These are phyloP conservation scores for Zygosaccharomyces gambellarensis DNA, from an alignment of 805 yeast species.

Conservation along the genomic window DNA sequence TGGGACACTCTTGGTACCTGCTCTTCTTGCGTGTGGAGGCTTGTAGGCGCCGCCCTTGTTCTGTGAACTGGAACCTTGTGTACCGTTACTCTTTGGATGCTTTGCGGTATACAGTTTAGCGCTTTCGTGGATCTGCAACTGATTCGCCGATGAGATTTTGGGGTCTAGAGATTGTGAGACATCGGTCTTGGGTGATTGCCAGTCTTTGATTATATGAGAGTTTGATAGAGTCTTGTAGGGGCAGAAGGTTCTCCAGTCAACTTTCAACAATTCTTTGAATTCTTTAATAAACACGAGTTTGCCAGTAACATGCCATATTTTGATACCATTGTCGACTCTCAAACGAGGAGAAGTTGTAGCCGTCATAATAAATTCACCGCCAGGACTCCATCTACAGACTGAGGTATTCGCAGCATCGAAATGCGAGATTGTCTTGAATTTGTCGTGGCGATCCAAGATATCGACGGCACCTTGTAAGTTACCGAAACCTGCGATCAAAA, in stretches of 20 bases:
- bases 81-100: slow-evolving; percentile 34
- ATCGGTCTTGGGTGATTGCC: slow-evolving; percentile 11
- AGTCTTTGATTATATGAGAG: slow-evolving; percentile 33
- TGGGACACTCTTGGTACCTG: slow-evolving; percentile 22
- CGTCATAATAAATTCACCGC: slow-evolving; percentile 86
- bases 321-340: slow-evolving; percentile 92
- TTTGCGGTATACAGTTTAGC: slow-evolving; percentile 51
- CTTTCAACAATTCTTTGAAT: slow-evolving; percentile 72
- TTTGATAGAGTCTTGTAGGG: slow-evolving; percentile 27
- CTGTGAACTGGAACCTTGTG: slow-evolving; percentile 23
- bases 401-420: slow-evolving; percentile 92
- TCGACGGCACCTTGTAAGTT: slow-evolving; percentile 96
- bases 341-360: slow-evolving; percentile 97
- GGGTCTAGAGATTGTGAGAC: slow-evolving; percentile 49
- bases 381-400: slow-evolving; percentile 98
- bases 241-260: slow-evolving; percentile 70
- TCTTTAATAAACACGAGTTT: slow-evolving; percentile 72
- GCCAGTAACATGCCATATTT: slow-evolving; percentile 90
- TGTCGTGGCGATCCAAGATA: slow-evolving; percentile 84
- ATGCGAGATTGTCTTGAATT: slow-evolving; percentile 70
- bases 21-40: slow-evolving; percentile 92
- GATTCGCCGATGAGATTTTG: slow-evolving; percentile 37
- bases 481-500: slow-evolving; percentile 95
- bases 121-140: slow-evolving; percentile 66
- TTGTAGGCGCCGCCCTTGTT: slow-evolving; percentile 90